These are phyloP conservation scores for Lotmaria passim DNA, from an alignment of 208 protist species.

Conservation along the genomic window DNA sequence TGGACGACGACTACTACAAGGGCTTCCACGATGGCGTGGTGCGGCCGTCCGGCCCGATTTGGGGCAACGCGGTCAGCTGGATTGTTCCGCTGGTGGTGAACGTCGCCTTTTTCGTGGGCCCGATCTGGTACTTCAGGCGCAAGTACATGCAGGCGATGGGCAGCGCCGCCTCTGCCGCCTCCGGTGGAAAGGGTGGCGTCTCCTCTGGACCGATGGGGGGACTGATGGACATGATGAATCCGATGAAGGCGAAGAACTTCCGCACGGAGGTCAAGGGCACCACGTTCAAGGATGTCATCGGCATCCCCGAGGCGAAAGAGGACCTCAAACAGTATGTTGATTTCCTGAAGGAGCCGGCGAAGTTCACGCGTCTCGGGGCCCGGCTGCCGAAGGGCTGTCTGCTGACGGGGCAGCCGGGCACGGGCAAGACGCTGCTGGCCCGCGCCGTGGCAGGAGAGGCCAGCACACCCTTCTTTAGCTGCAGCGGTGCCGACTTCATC, in stretches of 20 bases:
- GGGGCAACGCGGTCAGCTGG: conserved; percentile 81
- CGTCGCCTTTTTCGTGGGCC: conserved; percentile 82
- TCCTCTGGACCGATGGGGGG: conserved; percentile 59
- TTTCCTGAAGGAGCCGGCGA: conserved; percentile 97
- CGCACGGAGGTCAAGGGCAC: conserved; percentile 87
- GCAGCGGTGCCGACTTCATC: conserved; percentile 97
- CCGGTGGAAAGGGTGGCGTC: conserved; percentile 36
- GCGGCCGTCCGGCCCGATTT: conserved; percentile 62
- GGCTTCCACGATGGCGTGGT: conserved; percentile 91
- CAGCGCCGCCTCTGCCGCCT: conserved; percentile 28
- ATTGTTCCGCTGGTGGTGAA: conserved; percentile 84
- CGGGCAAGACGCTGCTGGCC: conserved; percentile 98
- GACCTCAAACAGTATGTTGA: conserved; percentile 99
- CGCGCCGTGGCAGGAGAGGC: conserved; percentile 97
- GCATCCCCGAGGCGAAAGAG: conserved; percentile 97
- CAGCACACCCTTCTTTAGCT: conserved; percentile 94
- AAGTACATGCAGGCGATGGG: conserved; percentile 84
- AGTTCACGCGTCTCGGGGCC: conserved; percentile 96
- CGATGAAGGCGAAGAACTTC: conserved; percentile 90
- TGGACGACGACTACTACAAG: conserved; percentile 89
- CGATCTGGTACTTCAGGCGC: conserved; percentile 91
- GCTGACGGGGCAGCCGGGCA: conserved; percentile 97
- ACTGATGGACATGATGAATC: conserved; percentile 95
- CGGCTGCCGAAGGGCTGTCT: conserved; percentile 97
- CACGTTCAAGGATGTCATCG: conserved; percentile 96